Evolutionary conservation across 169 alveolate genomes (phyloP), one percentile per base, ranked within the genome.

Genomic region (Sarcocystis neurona): DNA sequence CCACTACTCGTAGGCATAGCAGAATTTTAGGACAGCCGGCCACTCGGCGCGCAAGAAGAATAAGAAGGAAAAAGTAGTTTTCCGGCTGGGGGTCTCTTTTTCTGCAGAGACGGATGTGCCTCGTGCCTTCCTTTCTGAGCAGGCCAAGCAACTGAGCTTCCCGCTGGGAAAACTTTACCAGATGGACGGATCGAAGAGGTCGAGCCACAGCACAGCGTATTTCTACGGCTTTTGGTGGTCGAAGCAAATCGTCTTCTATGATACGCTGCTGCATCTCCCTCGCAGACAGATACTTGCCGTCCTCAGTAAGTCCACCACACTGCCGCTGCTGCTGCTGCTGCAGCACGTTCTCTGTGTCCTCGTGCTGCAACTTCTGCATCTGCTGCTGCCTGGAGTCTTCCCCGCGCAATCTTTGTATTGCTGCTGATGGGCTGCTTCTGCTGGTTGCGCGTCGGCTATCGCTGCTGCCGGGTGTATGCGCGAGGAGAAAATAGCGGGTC

Each of bases 121-220:
- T n/a, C n/a, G n/a, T n/a, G n/a, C n/a, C n/a, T n/a, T n/a, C n/a
- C n/a, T n/a, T n/a, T n/a, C n/a, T n/a, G n/a, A n/a, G n/a, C n/a
- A 92, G 93, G 95, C 94, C 47, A 75, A n/a, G 70, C 46, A 50
- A 72, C 91, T 93, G 82, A 90, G 96, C 30, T 98, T 97, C 95
- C 99, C 99, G 23, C 92, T 97, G 68, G 94, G 94, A 30, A 96
- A 97, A 90, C 95, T 98, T 46, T 97, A 94, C 91, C 97, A 96
- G 60, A 96, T 98, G 92, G 99, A 98, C 93, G 97, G 96, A 47
- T 96, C 98, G 53, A 93, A 93, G 92, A 93, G 99, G 56, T 94
- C 98, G n/a, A 93, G 97, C 84, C 99, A 97, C 94, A 95, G 98
- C 78, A 98, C 97, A 93, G 99, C 99, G n/a, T 97, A 97, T 90